These are phyloP conservation scores for Diplotaxis tenuifolia DNA, from an alignment of 345 rosid species.

Conservation along the genomic window DNA sequence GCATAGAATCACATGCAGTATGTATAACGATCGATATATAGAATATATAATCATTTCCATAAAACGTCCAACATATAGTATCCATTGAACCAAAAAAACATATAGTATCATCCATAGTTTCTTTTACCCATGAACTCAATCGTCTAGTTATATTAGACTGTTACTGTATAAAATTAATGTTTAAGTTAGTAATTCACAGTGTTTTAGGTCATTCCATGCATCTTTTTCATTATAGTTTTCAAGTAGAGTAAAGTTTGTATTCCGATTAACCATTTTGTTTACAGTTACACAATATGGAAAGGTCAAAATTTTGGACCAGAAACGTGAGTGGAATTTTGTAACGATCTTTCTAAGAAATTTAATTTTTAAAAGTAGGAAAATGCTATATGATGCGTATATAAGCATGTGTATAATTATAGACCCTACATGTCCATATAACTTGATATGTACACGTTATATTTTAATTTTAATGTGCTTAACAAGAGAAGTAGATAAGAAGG, in stretches of 20 bases:
- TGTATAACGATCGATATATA: neutral
- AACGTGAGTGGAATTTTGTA: neutral
- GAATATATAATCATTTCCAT: no score
- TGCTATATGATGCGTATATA: slow-evolving; percentile 10
- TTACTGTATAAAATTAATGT: neutral
- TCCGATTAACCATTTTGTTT: neutral
- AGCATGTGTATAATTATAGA: neutral
- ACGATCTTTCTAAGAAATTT: no score
- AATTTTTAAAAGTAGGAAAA: slow-evolving; percentile 20
- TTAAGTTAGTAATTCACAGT: neutral
- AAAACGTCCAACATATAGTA: no score
- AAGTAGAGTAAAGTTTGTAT: neutral
- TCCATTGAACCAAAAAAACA: no score
- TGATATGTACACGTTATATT: neutral
- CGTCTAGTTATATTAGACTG: neutral
- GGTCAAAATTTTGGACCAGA: neutral
- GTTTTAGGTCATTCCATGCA: no score
- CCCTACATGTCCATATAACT: slow-evolving; percentile 27
- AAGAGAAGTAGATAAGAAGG: slow-evolving; percentile 25
- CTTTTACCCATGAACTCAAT: neutral
- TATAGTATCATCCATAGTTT: no score
- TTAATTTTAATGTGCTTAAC: neutral
- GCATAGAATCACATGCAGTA: slow-evolving; percentile 18
- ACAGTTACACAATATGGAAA: neutral
- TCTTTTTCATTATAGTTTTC: neutral